These are phyloP conservation scores for Akanthomyces lecanii DNA, from an alignment of 2,329 filamentous ascomycete genomes.

Conservation along the genomic window DNA sequence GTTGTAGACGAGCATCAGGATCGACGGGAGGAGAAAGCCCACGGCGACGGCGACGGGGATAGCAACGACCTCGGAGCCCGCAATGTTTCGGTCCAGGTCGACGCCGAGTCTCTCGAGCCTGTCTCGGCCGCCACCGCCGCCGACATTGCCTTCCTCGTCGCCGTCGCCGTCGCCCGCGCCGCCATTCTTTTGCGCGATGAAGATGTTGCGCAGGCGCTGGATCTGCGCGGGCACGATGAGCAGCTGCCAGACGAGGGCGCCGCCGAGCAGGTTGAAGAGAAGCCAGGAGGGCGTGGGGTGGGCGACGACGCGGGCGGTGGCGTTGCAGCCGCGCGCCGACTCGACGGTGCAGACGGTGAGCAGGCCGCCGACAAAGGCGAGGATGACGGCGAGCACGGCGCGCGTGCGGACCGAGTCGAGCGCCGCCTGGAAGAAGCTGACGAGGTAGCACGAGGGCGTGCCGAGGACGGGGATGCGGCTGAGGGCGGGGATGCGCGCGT, in stretches of 20 bases:
- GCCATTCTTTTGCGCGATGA: slow-evolving; percentile 21
- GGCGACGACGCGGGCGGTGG: slow-evolving; percentile 32
- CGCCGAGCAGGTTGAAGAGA: slow-evolving; percentile 45
- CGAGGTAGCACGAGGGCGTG: slow-evolving; percentile 44
- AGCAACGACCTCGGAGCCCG: slow-evolving; percentile 52
- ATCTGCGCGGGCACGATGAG: slow-evolving; percentile 48
- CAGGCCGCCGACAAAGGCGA: slow-evolving; percentile 44
- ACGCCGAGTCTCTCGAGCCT: slow-evolving; percentile 18
- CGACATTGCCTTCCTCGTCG: slow-evolving; percentile 20
- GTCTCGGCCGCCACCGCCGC: slow-evolving; percentile 17
- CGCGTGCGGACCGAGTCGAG: slow-evolving; percentile 37
- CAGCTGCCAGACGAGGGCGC: slow-evolving; percentile 49
- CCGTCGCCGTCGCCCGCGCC: not conserved
- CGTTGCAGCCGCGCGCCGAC: slow-evolving; percentile 41
- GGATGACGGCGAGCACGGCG: slow-evolving; percentile 38
- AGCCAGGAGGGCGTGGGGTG: slow-evolving; percentile 42
- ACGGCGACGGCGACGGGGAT: slow-evolving; percentile 46
- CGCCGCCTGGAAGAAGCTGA: slow-evolving; percentile 46
- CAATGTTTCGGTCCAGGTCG: slow-evolving; percentile 34
- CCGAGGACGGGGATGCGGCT: slow-evolving; percentile 43
- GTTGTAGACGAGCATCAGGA: slow-evolving; percentile 42
- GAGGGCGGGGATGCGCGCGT: slow-evolving; percentile 40
- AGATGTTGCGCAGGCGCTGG: slow-evolving; percentile 36
- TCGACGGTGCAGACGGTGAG: slow-evolving; percentile 48
- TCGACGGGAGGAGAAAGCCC: slow-evolving; percentile 44